These are phyloP conservation scores for Scopulariopsis brevicaulis DNA, from an alignment of 2,329 filamentous ascomycete species.

Conservation along the genomic window DNA sequence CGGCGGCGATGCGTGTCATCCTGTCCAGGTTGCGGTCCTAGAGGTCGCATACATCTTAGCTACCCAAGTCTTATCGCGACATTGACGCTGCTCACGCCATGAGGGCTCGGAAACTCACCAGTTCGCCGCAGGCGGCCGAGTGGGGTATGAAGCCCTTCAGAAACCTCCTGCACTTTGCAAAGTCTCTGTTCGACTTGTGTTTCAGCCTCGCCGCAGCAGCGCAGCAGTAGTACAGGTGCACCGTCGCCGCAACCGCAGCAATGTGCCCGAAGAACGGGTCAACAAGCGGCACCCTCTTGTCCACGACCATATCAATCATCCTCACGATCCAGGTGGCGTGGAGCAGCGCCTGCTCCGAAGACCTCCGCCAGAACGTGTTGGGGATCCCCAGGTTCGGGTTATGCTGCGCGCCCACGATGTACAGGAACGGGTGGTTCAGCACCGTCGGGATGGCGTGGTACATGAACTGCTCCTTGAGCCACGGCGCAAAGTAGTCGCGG, in stretches of 20 bases:
- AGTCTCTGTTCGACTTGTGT: slow-evolving; percentile 38
- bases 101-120: slow-evolving; percentile 24
- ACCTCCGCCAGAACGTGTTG: slow-evolving; percentile 41
- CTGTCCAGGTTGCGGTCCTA: slow-evolving; percentile 35
- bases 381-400: slow-evolving; percentile 39
- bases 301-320: slow-evolving; percentile 40
- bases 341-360: slow-evolving; percentile 36
- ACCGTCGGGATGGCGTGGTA: slow-evolving; percentile 39
- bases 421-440: slow-evolving; percentile 40
- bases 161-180: slow-evolving; percentile 37
- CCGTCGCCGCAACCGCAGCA: slow-evolving; percentile 38
- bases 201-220: slow-evolving; percentile 34
- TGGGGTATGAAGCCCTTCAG: slow-evolving; percentile 33
- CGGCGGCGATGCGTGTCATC: slow-evolving; percentile 36
- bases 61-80: not conserved
- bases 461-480: slow-evolving; percentile 40
- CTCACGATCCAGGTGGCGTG: slow-evolving; percentile 42
- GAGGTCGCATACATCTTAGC: not conserved
- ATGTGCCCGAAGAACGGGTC: slow-evolving; percentile 41
- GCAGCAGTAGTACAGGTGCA: slow-evolving; percentile 37
- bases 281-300: slow-evolving; percentile 33
- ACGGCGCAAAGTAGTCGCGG: slow-evolving; percentile 36
- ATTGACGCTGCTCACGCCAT: not conserved
- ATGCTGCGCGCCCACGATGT: slow-evolving; percentile 38
- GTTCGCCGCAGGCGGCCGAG: slow-evolving; percentile 29